Evolutionary conservation across 495 filamentous ascomycete species (phyloP).

Genomic region (Annulohypoxylon moriforme): DNA sequence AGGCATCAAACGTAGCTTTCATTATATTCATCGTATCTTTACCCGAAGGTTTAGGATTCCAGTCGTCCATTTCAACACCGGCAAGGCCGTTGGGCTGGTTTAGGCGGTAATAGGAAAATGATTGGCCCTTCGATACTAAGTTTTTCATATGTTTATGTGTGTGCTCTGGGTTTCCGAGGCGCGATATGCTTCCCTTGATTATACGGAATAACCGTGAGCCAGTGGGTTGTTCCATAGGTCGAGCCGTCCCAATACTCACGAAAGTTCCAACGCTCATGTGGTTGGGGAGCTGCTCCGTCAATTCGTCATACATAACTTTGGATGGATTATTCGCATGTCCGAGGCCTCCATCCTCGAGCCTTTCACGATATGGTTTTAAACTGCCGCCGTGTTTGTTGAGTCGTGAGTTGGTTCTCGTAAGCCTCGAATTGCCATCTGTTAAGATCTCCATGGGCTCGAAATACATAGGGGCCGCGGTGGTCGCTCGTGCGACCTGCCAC

Average conservation of each 20-base stretch:
- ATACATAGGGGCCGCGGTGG: conserved; percentile 64
- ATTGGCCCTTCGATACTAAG: not conserved
- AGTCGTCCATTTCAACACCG: conserved; percentile 23
- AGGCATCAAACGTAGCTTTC: not conserved
- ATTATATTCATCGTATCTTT: conserved; percentile 8
- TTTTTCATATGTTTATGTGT: conserved; percentile 6
- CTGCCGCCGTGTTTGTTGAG: not conserved
- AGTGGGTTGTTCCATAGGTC: not conserved
- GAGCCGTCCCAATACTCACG: conserved; percentile 50
- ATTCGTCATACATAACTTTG: conserved; percentile 40
- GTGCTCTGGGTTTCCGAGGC: conserved; percentile 22
- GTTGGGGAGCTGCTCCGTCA: conserved; percentile 14
- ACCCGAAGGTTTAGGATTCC: conserved; percentile 15
- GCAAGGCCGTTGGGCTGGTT: conserved; percentile 5
- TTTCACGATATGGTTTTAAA: not conserved
- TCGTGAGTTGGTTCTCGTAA: not conserved
- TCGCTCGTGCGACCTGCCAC: conserved; percentile 65
- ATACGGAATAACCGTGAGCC: not conserved
- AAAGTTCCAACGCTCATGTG: conserved; percentile 27
- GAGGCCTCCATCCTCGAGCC: conserved; percentile 12
- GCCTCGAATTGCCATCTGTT: conserved; percentile 19
- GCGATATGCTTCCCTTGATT: conserved; percentile 5
- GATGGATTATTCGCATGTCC: conserved; percentile 49
- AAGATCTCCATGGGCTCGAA: conserved; percentile 53
- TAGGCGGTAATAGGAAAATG: conserved; percentile 14